phyloP scores from a whole-genome alignment of 2,329 filamentous ascomycete genomes.

The Aspergillus neotritici region DNA sequence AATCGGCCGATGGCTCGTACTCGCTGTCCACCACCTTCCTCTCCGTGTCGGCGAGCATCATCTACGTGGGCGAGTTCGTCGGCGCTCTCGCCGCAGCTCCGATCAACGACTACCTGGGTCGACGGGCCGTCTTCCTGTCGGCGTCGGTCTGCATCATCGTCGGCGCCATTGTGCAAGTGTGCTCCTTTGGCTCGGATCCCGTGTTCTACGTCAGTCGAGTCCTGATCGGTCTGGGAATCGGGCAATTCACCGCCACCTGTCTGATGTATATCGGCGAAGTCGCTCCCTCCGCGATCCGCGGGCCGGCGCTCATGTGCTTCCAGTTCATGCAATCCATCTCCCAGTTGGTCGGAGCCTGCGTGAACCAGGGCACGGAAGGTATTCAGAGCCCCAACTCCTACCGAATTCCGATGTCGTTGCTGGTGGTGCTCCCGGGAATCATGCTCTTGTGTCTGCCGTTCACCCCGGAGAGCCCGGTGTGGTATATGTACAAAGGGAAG shows the following conservation, averaged over 20 bases:
- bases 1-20: conserved; percentile 14
- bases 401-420: conserved; percentile 24
- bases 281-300: conserved; percentile 20
- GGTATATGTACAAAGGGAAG: conserved; percentile 29
- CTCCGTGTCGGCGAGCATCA: conserved; percentile 34
- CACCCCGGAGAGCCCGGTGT: conserved; percentile 25
- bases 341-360: conserved; percentile 24
- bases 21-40: conserved; percentile 21
- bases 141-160: conserved; percentile 31
- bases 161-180: conserved; percentile 25
- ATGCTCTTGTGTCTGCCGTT: conserved; percentile 21
- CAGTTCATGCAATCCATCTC: conserved; percentile 28
- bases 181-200: conserved; percentile 14
- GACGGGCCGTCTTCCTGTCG: conserved; percentile 31
- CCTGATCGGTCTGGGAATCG: conserved; percentile 26
- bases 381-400: conserved; percentile 20
- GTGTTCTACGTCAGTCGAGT: conserved; percentile 25
- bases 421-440: conserved; percentile 20
- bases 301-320: conserved; percentile 26
- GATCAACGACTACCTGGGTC: conserved; percentile 34
- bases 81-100: conserved; percentile 33
- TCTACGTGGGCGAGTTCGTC: conserved; percentile 38
- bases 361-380: conserved; percentile 25
- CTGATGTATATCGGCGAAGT: conserved; percentile 32
- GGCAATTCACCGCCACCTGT: conserved; percentile 28